Evolutionary conservation across 1,284 basidiomycete genomes (phyloP).

Genomic region (Boletus subluridellus): DNA sequence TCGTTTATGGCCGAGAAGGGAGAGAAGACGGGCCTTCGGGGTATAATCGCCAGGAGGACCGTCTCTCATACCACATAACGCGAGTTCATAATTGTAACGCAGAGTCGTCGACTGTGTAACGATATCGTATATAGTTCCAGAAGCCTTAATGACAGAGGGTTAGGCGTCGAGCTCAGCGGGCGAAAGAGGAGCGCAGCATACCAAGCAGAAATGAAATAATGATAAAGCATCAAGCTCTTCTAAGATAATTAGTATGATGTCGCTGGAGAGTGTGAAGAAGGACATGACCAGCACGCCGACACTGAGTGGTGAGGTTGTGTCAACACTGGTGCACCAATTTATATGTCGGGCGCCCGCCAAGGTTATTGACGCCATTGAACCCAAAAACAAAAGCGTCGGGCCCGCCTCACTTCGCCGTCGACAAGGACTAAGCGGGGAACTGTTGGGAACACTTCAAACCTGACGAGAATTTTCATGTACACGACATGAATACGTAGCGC

Average conservation of each 20-base stretch:
- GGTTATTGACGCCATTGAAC: constrained; percentile 24
- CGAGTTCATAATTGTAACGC: constrained; percentile 54
- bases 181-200: constrained; percentile 19
- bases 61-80: constrained; percentile 52
- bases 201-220: constrained; percentile 51
- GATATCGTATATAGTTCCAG: constrained; percentile 42
- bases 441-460: constrained; percentile 28
- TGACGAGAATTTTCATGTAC: constrained; percentile 28
- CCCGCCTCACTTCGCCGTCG: constrained; percentile 30
- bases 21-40: constrained; percentile 44
- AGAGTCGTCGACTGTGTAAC: constrained; percentile 47
- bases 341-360: constrained; percentile 30
- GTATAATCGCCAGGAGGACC: constrained; percentile 42
- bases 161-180: neutral
- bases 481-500: constrained; percentile 29
- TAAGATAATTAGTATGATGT: constrained; percentile 51
- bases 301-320: constrained; percentile 17
- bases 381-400: constrained; percentile 37
- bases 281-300: constrained; percentile 38
- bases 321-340: constrained; percentile 22
- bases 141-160: constrained; percentile 39
- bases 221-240: constrained; percentile 52
- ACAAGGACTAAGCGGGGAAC: constrained; percentile 34
- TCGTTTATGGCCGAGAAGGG: constrained; percentile 47
- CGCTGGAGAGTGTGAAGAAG: constrained; percentile 49